Base-by-base conservation (phyloP, 352 stramenopile species). In the Pelagophyceae sp. region DNA sequence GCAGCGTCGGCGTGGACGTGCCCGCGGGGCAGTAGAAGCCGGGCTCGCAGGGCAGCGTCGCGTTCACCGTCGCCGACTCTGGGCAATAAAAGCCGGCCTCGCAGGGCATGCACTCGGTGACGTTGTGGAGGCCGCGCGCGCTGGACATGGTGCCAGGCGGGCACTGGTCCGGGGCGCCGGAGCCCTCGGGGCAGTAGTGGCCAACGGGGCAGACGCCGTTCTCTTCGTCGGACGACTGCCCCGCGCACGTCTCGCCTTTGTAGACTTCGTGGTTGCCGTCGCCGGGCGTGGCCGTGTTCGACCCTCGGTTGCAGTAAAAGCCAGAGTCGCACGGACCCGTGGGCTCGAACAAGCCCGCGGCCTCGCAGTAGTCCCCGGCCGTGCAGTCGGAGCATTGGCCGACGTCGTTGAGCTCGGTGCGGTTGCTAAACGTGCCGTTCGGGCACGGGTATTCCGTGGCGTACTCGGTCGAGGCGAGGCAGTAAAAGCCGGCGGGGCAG, bases 381-480 rank as follows among this genome's bases (percentile, higher is more conserved):
- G 58, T 77, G 76, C 83, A 87, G 35, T 83, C 58, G 15, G 15
- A 31, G 3, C 76, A 78, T n/a, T 88, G 83, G 0, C 94, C 72
- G 0, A 83, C 84, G 27, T 33, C 17, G 45, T 72, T 79, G 0
- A 78, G 54, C 29, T n/a, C 67, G 0, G 82, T 89, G 23, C 72
- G 79, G 61, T 89, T 90, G 3, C 85, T 86, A 64, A 90, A 97
- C 0, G 91, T 92, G 0, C 91, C 91, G 38, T 86, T 84, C 1
- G 87, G 87, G 77, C 92, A 96, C 11, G 86, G 63, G 38, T 76
- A 92, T 45, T 93, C 80, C 1, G 81, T 75, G 25, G 51, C 80
- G 81, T 31, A 77, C 19, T 1, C 2, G 23, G 32, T 58, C 76
- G 32, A 27, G 6, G 6, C 1, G 3, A 31, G 61, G 29, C 61